A percentile compares a stretch with the other conserved stretches of the same genome.
phyloP scores from a whole-genome alignment of 148 eudicot species.

The Pouteria glomerata region DNA sequence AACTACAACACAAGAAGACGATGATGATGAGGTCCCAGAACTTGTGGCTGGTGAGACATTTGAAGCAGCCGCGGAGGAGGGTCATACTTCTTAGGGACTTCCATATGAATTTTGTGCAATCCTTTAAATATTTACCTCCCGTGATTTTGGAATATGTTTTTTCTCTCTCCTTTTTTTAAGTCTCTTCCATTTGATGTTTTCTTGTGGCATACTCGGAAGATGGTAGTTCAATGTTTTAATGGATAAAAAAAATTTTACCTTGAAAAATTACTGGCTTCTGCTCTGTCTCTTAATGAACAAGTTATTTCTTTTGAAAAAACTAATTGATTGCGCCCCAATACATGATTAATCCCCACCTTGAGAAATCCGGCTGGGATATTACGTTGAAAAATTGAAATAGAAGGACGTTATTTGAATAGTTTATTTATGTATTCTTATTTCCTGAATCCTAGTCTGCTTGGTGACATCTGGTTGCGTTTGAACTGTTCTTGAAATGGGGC shows the following conservation, averaged over 20 bases:
- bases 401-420: too few relatives aligned
- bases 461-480: too few relatives aligned
- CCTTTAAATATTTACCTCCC: background rate
- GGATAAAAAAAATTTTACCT: background rate
- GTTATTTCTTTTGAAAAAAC: too few relatives aligned
- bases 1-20: constrained; percentile 38
- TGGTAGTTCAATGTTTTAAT: constrained; percentile 7
- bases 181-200: constrained; percentile 8
- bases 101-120: constrained; percentile 6
- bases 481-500: too few relatives aligned
- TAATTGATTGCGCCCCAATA: too few relatives aligned
- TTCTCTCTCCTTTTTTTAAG: background rate
- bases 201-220: constrained; percentile 7
- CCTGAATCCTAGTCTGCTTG: too few relatives aligned
- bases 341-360: too few relatives aligned
- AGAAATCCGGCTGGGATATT: too few relatives aligned
- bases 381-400: too few relatives aligned
- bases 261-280: too few relatives aligned
- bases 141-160: background rate
- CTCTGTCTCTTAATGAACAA: too few relatives aligned
- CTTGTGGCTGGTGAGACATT: constrained; percentile 92
- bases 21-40: constrained; percentile 90
- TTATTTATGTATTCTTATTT: too few relatives aligned
- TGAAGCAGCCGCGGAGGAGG: constrained; percentile 89
- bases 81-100: constrained; percentile 28